phyloP scores from a whole-genome alignment of 2,329 filamentous ascomycete genomes.

The Chrysosporium queenslandicum region DNA sequence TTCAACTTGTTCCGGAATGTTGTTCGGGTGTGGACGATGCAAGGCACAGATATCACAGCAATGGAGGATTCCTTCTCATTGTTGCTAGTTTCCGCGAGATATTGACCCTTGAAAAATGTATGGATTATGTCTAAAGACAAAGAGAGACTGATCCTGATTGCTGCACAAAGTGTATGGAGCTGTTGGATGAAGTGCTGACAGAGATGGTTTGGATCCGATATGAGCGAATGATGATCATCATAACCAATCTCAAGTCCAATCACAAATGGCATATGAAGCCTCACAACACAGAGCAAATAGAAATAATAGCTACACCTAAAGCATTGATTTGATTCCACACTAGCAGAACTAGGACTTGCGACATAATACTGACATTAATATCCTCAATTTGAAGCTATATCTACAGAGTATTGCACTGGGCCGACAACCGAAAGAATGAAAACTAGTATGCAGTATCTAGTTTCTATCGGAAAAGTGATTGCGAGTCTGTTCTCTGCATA shows the following conservation, averaged over 20 bases:
- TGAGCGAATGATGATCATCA: background rate
- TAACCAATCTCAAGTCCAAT: background rate
- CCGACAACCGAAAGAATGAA: no score
- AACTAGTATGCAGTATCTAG: no score
- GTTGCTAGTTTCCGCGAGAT: background rate
- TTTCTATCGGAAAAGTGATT: no score
- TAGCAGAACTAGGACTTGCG: no score
- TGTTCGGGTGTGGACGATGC: background rate
- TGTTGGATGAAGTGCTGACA: background rate
- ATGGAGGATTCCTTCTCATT: constrained; percentile 1
- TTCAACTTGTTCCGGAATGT: constrained; percentile 4
- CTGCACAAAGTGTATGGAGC: background rate
- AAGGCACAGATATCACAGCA: constrained; percentile 2
- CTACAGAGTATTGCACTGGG: no score
- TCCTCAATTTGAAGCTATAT: no score
- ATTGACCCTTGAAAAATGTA: background rate
- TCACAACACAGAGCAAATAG: background rate
- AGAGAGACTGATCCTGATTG: background rate
- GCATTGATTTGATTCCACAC: no score
- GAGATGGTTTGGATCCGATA: background rate
- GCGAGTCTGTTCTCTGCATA: no score
- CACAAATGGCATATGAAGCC: background rate
- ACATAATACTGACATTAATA: no score
- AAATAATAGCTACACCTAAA: no score
- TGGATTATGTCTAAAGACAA: background rate